Evolutionary conservation across 2,329 filamentous ascomycete species (phyloP).

Genomic region (Epichloe scottii): DNA sequence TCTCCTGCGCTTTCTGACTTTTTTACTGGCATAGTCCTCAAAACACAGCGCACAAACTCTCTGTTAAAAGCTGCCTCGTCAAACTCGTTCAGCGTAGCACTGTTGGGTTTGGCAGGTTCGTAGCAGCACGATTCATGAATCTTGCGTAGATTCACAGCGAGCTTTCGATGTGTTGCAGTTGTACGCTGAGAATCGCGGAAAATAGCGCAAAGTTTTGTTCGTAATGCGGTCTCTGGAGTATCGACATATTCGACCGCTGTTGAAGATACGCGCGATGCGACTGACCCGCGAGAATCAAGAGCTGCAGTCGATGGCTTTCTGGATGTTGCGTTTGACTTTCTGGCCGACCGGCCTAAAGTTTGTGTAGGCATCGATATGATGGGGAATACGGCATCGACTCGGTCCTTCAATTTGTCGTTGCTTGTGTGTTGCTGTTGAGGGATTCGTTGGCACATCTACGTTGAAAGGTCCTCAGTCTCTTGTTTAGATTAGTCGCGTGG

Average conservation of each 20-base stretch:
- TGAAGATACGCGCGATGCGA: slow-evolving; percentile 34
- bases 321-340: slow-evolving; percentile 29
- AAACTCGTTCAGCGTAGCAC: slow-evolving; percentile 49
- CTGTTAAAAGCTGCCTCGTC: slow-evolving; percentile 78
- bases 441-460: not conserved
- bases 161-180: slow-evolving; percentile 79
- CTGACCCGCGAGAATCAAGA: slow-evolving; percentile 29
- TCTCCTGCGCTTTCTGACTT: slow-evolving; percentile 86
- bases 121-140: slow-evolving; percentile 77
- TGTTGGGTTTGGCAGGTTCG: slow-evolving; percentile 41
- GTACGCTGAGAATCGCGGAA: slow-evolving; percentile 79
- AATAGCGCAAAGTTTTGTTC: slow-evolving; percentile 58
- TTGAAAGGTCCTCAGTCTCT: slow-evolving; percentile 1
- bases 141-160: slow-evolving; percentile 77
- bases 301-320: slow-evolving; percentile 27
- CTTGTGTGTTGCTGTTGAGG: not conserved
- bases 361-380: slow-evolving; percentile 34
- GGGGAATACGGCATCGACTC: not conserved
- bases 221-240: slow-evolving; percentile 55
- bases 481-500: slow-evolving; percentile 18
- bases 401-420: not conserved
- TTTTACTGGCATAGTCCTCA: slow-evolving; percentile 75
- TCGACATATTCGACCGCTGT: slow-evolving; percentile 67
- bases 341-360: slow-evolving; percentile 33
- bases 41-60: slow-evolving; percentile 71